Base-by-base conservation (phyloP, 495 filamentous ascomycete genomes). In the Annulohypoxylon bovei region DNA sequence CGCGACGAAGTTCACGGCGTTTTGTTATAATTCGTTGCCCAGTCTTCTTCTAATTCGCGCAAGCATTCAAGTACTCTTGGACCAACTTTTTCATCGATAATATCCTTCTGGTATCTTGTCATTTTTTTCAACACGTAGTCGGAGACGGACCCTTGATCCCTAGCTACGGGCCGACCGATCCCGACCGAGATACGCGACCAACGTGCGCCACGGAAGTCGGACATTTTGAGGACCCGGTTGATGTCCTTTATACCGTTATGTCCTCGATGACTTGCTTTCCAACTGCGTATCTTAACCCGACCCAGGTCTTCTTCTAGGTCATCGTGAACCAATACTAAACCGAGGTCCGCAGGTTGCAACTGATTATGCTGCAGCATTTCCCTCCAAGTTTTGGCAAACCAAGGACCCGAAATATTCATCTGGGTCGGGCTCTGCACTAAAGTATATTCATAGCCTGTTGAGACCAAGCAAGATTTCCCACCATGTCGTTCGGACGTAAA, bases 191-290 rank as follows among this genome's bases (percentile, higher is more conserved):
- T 75, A 18, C 83, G 78, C 44, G 78, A 76, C 77, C 80, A 83
- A 18, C 57, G 67, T 35, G 63, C 71, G 0, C 65, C 63, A 14
- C 73, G 55, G 9, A 70, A 75, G 4, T 59, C 30, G 9, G 6
- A 77, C 35, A 74, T 73, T 16, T 76, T 73, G 54, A 93, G 57
- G 56, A 75, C 82, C 33, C 80, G 80, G 54, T 88, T 80, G 14
- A 88, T 81, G 73, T 88, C 92, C 77, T 90, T 92, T 40, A 97
- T 66, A 4, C 93, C 93, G 65, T 94, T 93, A 76, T 97, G 93
- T 0, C 93, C 93, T 14, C 87, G 83, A 35, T 88, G 76, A 79
- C 91, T 93, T 82, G 78, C 75, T 78, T 89, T 49, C 86, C 87
- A 81, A 44, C 70, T 49, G 76, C 82, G 70, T 78, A 88, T 39